Evolutionary conservation across 345 rosid genomes (phyloP).

Genomic region (Zanthoxylum bungeanum): DNA sequence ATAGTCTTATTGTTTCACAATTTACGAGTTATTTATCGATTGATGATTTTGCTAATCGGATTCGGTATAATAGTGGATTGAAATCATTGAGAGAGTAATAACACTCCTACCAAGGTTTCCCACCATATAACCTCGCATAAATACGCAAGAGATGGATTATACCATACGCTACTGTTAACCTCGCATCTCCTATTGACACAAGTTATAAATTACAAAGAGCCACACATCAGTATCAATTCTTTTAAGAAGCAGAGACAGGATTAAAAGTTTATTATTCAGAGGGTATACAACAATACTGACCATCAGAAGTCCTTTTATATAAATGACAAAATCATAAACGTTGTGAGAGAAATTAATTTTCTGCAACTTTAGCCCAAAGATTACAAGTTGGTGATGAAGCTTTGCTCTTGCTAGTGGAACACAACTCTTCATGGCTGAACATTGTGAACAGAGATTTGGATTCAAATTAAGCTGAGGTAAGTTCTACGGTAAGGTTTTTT

Average conservation of each 20-base stretch:
- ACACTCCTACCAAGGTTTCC: no score
- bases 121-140: no score
- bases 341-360: constrained; percentile 38
- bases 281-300: constrained; percentile 18
- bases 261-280: not conserved
- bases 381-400: constrained; percentile 57
- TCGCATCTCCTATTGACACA: no score
- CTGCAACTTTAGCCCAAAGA: constrained; percentile 54
- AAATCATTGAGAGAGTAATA: no score
- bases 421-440: constrained; percentile 45
- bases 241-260: constrained; percentile 5
- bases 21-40: no score
- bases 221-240: constrained; percentile 15
- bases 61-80: no score
- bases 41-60: no score
- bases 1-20: no score
- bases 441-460: constrained; percentile 44
- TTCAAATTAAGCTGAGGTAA: no score
- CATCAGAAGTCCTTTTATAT: constrained; percentile 66
- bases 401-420: constrained; percentile 54
- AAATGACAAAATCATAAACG: constrained; percentile 49
- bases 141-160: no score
- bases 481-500: no score
- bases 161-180: no score
- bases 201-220: constrained; percentile 13